Evolutionary conservation across 2,329 filamentous ascomycete species (phyloP).

Genomic region (Talaromyces piceae): DNA sequence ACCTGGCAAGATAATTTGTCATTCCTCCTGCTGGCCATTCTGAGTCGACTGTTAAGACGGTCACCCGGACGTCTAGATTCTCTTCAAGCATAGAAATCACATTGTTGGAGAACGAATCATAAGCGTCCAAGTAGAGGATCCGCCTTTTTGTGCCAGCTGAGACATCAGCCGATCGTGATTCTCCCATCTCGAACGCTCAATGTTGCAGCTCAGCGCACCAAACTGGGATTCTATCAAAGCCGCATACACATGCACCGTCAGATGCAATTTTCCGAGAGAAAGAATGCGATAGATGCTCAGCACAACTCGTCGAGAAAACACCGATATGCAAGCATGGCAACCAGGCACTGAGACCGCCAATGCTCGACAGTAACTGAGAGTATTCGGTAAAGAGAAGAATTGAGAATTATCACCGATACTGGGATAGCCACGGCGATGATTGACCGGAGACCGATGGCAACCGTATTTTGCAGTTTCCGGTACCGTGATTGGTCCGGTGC

Average conservation of each 20-base stretch:
- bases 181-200: background rate
- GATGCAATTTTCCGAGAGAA: background rate
- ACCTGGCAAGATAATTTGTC: conserved; percentile 47
- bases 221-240: background rate
- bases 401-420: background rate
- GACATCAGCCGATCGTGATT: background rate
- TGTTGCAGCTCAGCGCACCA: background rate
- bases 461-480: background rate
- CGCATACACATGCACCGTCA: background rate
- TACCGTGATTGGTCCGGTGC: background rate
- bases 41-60: conserved; percentile 64
- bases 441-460: background rate
- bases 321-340: background rate
- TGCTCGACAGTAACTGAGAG: background rate
- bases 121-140: conserved; percentile 88
- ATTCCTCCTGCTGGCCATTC: conserved; percentile 37
- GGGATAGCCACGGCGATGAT: background rate
- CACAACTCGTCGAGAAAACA: background rate
- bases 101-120: conserved; percentile 96
- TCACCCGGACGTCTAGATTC: conserved; percentile 59
- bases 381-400: background rate
- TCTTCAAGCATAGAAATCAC: conserved; percentile 75
- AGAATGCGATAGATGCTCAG: background rate
- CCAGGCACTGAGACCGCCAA: background rate
- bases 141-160: background rate